A percentile compares a stretch with the other conserved stretches of the same genome.
These are phyloP conservation scores for Fusarium nurragi DNA, from an alignment of 2,329 filamentous ascomycete genomes.

Conservation along the genomic window DNA sequence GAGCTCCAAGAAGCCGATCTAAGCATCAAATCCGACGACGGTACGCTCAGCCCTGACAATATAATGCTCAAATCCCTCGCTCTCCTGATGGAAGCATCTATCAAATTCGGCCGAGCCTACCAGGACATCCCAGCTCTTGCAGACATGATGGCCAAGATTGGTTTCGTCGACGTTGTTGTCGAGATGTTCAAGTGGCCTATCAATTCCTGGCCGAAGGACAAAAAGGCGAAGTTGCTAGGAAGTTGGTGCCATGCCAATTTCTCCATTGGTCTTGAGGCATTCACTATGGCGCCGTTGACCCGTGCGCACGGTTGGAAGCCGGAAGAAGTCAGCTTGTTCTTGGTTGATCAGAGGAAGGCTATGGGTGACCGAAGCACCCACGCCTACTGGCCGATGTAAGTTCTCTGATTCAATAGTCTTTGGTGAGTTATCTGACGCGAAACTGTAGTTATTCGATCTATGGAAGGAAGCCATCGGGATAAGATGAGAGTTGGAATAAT, in stretches of 20 bases:
- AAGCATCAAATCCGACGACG: constrained; percentile 23
- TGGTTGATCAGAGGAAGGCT: constrained; percentile 23
- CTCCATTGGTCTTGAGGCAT: constrained; percentile 24
- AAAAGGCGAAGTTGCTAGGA: constrained; percentile 27
- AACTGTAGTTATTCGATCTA: constrained; percentile 17
- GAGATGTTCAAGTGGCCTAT: constrained; percentile 35
- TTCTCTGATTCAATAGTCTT: neutral
- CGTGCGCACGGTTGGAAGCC: constrained; percentile 26
- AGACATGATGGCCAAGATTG: constrained; percentile 27
- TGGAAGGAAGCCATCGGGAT: constrained; percentile 1
- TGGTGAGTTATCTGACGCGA: neutral
- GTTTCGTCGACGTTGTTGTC: constrained; percentile 31
- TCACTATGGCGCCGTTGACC: constrained; percentile 31
- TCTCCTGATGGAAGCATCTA: constrained; percentile 36
- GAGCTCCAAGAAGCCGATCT: constrained; percentile 34
- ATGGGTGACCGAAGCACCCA: constrained; percentile 13
- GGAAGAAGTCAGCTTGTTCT: constrained; percentile 19
- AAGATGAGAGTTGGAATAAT: too few species aligned
- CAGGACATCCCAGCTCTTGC: constrained; percentile 25
- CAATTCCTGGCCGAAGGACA: constrained; percentile 33
- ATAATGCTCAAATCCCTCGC: constrained; percentile 34
- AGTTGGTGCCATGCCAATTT: constrained; percentile 29
- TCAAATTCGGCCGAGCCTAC: constrained; percentile 34
- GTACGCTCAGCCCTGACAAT: constrained; percentile 31
- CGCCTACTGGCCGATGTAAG: constrained; percentile 31